Evolutionary conservation across 83 land plant species (phyloP), one percentile per base, ranked within the genome.

Genomic region (Diphasiastrum complanatum): DNA sequence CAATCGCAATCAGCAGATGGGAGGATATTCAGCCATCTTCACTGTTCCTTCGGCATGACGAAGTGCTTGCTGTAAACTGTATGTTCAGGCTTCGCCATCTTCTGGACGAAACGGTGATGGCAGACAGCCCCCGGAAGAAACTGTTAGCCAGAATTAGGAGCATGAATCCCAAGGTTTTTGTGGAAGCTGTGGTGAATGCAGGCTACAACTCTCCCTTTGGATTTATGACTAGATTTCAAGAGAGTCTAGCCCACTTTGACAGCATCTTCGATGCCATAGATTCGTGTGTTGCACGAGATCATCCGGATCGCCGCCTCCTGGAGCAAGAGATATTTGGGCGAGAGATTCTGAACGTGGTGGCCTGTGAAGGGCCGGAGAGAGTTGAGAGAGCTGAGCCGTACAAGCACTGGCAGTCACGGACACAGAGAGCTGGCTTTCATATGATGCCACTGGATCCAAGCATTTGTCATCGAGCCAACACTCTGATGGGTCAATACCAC

Each of bases 311-410:
- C 56, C 25, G 59, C 33, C 11, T 71, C 55, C 26, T 77, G 20
- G 92, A 89, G 61, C 79, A 60, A 40, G 83, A 75, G 28, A 16
- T 83, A 2, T 66, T 59, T 3, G 95, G 91, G 10, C 62, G 79
- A 24, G 85, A 85, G 34, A 76, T 74, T 26, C 23, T 85, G 65
- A 89, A 89, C 66, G 73, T 83, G 6, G 69, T 89, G 22, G 92
- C 95, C 0, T 89, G 95, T 33, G 95, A 89, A 60, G 95, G 87
- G 2, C 19, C 48, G 26, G 85, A 85, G 60, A 76, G 91, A 57
- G 61, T 80, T 23, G 96, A 89, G 68, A 80, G 96, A 58, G 78
- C 87, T 12, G 96, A 89, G 59, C 71, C 91, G 0, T 89, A 85
- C 63, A 83, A 75, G 62, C 91, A 89, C 68, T 85, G 91, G 91